Conservation (phyloP, 1,284 basidiomycete genomes). For the Naganishia liquefaciens region DNA sequence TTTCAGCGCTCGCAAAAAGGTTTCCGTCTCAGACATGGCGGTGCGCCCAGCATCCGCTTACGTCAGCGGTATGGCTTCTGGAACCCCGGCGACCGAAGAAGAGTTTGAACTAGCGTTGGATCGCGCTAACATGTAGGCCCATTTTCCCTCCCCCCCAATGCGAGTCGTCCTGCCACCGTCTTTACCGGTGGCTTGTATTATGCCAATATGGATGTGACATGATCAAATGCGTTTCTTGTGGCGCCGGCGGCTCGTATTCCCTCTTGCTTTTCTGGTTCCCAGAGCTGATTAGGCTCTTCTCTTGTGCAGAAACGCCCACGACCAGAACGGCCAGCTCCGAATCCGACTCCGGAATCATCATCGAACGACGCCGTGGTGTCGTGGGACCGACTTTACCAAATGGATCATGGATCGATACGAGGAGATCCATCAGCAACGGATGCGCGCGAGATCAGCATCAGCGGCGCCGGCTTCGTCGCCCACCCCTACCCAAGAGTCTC, state of each 20-base stretch:
- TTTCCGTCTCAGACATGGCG: too few relatives aligned
- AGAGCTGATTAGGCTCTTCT: not conserved
- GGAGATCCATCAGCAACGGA: not conserved
- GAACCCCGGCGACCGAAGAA: not conserved
- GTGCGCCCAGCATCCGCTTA: not conserved
- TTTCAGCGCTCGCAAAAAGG: too few relatives aligned
- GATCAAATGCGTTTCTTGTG: not conserved
- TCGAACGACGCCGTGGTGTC: not conserved
- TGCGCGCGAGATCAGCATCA: conserved; percentile 1
- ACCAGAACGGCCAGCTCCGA: conserved; percentile 7
- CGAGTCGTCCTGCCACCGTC: not conserved
- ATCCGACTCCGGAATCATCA: conserved; percentile 12
- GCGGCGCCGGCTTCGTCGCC: conserved; percentile 1
- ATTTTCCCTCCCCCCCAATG: not conserved
- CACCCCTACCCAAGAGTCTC: not conserved
- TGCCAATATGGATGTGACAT: conserved; percentile 13
- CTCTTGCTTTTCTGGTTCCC: too few relatives aligned
- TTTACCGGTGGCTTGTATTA: conserved; percentile 2
- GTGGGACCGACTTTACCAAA: conserved; percentile 32
- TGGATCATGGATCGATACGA: conserved; percentile 15
- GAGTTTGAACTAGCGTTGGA: conserved; percentile 18
- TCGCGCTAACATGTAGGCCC: conserved; percentile 13
- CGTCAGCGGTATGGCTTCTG: conserved; percentile 5
- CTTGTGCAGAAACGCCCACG: conserved; percentile 8
- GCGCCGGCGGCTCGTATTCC: not conserved